Conservation (phyloP, 768 basidiomycete genomes). For the Tephrocybe sp. region DNA sequence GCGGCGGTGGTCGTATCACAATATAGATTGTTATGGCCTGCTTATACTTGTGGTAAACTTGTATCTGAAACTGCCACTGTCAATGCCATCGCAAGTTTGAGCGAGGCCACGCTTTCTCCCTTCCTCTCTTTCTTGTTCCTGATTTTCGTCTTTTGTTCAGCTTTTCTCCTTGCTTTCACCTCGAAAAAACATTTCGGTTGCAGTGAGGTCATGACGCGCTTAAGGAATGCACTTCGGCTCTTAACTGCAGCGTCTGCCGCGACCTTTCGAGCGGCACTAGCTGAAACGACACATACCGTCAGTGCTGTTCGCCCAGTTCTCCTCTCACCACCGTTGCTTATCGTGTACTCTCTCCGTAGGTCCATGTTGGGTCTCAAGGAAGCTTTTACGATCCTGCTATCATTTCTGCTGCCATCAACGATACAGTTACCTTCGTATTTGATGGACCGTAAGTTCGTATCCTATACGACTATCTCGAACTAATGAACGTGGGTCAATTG, state of each 20-base stretch:
- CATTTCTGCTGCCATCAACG: slow-evolving; percentile 29
- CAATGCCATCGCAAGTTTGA: slow-evolving; percentile 1
- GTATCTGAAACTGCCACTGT: neutral
- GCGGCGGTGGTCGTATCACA: neutral
- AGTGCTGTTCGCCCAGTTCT: neutral
- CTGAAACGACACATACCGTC: slow-evolving; percentile 13
- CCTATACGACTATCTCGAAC: neutral
- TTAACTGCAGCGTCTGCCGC: neutral
- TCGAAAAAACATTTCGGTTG: neutral
- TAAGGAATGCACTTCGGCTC: neutral
- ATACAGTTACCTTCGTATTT: slow-evolving; percentile 39
- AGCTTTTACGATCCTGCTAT: slow-evolving; percentile 38
- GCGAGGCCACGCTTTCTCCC: neutral
- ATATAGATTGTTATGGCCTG: slow-evolving; percentile 8
- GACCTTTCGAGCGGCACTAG: slow-evolving; percentile 4
- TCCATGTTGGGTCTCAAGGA: slow-evolving; percentile 37
- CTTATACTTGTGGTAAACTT: neutral
- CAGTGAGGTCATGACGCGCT: slow-evolving; percentile 2
- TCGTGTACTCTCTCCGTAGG: slow-evolving; percentile 20
- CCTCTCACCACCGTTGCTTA: neutral
- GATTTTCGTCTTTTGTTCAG: neutral
- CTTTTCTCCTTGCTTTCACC: neutral
- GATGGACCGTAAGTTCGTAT: slow-evolving; percentile 31
- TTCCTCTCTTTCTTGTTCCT: slow-evolving; percentile 3
- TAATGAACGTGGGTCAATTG: neutral